Evolutionary conservation across 1,284 basidiomycete genomes (phyloP).

Genomic region (Tilletia walkeri): DNA sequence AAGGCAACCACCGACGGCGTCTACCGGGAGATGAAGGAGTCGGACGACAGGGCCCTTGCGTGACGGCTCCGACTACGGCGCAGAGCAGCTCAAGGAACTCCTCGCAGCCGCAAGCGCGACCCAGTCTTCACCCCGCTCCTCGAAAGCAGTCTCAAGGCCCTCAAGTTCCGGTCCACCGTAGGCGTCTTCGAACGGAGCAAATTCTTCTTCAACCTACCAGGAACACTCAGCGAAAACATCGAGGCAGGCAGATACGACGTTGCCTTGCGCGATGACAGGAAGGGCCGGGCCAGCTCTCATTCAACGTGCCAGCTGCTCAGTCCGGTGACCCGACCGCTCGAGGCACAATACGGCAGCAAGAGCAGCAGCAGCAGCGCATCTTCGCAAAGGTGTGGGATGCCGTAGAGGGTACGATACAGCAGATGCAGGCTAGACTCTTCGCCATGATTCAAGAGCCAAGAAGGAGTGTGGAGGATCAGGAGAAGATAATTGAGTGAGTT

Average conservation of each 20-base stretch:
- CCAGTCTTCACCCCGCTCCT: slow-evolving; percentile 94
- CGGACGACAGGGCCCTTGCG: slow-evolving; percentile 75
- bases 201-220: slow-evolving; percentile 97
- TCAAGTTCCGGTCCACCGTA: slow-evolving; percentile 85
- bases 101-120: slow-evolving; percentile 68
- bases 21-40: slow-evolving; percentile 75
- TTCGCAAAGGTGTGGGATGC: slow-evolving; percentile 94
- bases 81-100: slow-evolving; percentile 71
- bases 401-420: slow-evolving; percentile 90
- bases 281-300: slow-evolving; percentile 81
- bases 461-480: slow-evolving; percentile 84
- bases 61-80: slow-evolving; percentile 75
- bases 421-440: slow-evolving; percentile 79
- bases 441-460: slow-evolving; percentile 74
- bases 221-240: slow-evolving; percentile 83
- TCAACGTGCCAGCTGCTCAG: slow-evolving; percentile 56
- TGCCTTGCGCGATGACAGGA: slow-evolving; percentile 93
- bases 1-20: slow-evolving; percentile 93
- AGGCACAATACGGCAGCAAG: slow-evolving; percentile 30
- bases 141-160: slow-evolving; percentile 91
- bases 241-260: slow-evolving; percentile 76
- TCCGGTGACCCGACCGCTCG: slow-evolving; percentile 55
- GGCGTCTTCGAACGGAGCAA: slow-evolving; percentile 94
- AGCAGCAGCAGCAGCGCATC: slow-evolving; percentile 74
- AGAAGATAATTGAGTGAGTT: slow-evolving; percentile 89